phyloP scores from a whole-genome alignment of 1,139 yeast species.

The Geotrichum histeridarum region DNA sequence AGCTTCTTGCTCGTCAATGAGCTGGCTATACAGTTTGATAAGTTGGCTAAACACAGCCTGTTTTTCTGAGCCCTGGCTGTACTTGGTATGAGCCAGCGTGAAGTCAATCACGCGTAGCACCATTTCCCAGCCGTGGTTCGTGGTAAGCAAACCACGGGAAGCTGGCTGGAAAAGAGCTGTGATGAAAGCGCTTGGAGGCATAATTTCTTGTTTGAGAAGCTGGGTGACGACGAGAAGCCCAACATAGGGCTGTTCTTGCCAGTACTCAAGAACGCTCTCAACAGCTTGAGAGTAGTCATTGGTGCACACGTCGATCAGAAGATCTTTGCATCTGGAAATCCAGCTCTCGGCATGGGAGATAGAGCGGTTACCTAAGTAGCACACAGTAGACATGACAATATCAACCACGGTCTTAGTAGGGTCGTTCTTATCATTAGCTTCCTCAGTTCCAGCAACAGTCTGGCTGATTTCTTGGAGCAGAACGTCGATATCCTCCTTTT shows the following conservation, averaged over 20 bases:
- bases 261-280: constrained; percentile 64
- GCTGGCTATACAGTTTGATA: constrained; percentile 3
- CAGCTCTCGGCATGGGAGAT: constrained; percentile 78
- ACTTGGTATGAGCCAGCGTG: neutral
- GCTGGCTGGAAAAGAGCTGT: constrained; percentile 16
- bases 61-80: constrained; percentile 4
- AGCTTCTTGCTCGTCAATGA: constrained; percentile 22
- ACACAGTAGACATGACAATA: constrained; percentile 63
- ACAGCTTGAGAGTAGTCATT: constrained; percentile 36
- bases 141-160: constrained; percentile 18
- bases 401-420: constrained; percentile 51
- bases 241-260: constrained; percentile 80
- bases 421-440: constrained; percentile 32
- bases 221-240: constrained; percentile 67
- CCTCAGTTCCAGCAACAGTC: constrained; percentile 28
- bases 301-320: constrained; percentile 44
- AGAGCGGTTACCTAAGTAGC: constrained; percentile 84
- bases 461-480: constrained; percentile 36
- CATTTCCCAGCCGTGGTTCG: constrained; percentile 29
- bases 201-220: constrained; percentile 44
- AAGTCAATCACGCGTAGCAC: constrained; percentile 21
- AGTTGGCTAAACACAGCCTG: constrained; percentile 12
- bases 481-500: constrained; percentile 34
- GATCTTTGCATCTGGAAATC: constrained; percentile 51
- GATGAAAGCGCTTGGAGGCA: constrained; percentile 20